Percentiles rank a stretch among this genome's conserved stretches.
These are phyloP conservation scores for Calonectria leucothoes DNA, from an alignment of 2,329 filamentous ascomycete genomes.

Conservation along the genomic window DNA sequence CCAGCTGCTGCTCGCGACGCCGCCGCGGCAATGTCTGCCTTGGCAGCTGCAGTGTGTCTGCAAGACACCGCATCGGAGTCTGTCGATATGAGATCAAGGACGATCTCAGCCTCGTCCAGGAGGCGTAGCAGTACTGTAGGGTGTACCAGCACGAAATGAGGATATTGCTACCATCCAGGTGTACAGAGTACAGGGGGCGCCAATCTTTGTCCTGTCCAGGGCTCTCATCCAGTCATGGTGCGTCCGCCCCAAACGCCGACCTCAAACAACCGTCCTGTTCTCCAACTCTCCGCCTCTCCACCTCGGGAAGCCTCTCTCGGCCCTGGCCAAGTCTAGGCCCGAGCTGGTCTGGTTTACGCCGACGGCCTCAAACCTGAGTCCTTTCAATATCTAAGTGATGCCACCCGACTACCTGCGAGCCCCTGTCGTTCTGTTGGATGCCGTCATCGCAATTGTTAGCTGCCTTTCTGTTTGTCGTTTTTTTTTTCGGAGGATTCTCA, in stretches of 20 bases:
- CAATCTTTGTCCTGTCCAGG: conserved; percentile 31
- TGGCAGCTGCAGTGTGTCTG: conserved; percentile 27
- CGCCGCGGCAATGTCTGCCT: conserved; percentile 31
- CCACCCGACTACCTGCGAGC: conserved; percentile 14
- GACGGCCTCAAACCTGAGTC: conserved; percentile 45
- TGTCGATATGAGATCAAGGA: conserved; percentile 21
- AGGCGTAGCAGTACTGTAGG: not conserved
- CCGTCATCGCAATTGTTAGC: conserved; percentile 32
- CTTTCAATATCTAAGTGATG: conserved; percentile 35
- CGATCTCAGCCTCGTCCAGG: conserved; percentile 42
- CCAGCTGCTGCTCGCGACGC: conserved; percentile 14
- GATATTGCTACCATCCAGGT: not conserved
- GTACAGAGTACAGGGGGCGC: conserved; percentile 35
- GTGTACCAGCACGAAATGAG: conserved; percentile 3
- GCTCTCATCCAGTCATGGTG: conserved; percentile 38
- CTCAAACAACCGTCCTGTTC: conserved; percentile 41
- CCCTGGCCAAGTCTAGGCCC: conserved; percentile 30
- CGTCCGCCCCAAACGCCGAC: conserved; percentile 44
- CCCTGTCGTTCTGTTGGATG: conserved; percentile 25
- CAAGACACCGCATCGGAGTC: conserved; percentile 28
- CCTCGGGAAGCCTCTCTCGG: conserved; percentile 32
- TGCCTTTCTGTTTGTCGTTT: conserved; percentile 24
- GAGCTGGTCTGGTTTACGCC: conserved; percentile 34
- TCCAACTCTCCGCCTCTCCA: conserved; percentile 36
- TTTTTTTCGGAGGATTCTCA: conserved; percentile 38